These are phyloP conservation scores for Podila minutissima DNA, from an alignment of 192 early-diverging fungal species.

Conservation along the genomic window DNA sequence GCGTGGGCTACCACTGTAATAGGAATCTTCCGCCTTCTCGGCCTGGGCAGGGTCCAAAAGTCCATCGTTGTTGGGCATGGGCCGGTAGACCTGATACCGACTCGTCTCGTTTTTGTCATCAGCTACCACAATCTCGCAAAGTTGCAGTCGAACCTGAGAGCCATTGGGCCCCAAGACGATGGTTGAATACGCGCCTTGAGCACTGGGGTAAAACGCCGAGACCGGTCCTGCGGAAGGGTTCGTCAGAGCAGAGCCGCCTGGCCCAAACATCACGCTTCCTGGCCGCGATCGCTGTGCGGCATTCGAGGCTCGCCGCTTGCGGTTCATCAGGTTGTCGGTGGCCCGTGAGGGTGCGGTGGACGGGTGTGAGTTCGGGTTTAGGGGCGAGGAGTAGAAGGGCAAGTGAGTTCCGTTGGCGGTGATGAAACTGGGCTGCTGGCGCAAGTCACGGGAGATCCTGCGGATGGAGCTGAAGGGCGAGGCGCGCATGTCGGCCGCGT, in stretches of 20 bases:
- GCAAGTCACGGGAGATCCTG: conserved; percentile 31
- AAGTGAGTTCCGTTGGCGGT: background rate
- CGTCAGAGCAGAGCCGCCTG: background rate
- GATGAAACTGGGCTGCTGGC: conserved; percentile 26
- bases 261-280: conserved; percentile 12
- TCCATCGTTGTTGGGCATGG: conserved; percentile 10
- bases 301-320: conserved; percentile 42
- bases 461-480: conserved; percentile 47
- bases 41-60: background rate
- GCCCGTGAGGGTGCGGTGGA: background rate
- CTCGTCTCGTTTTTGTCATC: conserved; percentile 43
- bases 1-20: background rate
- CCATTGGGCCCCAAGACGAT: conserved; percentile 42
- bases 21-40: too few species aligned
- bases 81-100: conserved; percentile 46
- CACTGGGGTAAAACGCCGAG: conserved; percentile 24
- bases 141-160: conserved; percentile 25
- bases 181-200: conserved; percentile 28
- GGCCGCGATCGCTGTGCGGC: conserved; percentile 33
- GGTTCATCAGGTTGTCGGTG: conserved; percentile 34
- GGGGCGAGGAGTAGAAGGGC: conserved; percentile 33
- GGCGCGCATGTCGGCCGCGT: conserved; percentile 46
- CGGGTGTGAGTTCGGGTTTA: conserved; percentile 24
- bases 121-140: conserved; percentile 45
- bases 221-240: background rate